Evolutionary conservation across 192 early-diverging fungal genomes (phyloP).

Genomic region (Piromyces sp.): DNA sequence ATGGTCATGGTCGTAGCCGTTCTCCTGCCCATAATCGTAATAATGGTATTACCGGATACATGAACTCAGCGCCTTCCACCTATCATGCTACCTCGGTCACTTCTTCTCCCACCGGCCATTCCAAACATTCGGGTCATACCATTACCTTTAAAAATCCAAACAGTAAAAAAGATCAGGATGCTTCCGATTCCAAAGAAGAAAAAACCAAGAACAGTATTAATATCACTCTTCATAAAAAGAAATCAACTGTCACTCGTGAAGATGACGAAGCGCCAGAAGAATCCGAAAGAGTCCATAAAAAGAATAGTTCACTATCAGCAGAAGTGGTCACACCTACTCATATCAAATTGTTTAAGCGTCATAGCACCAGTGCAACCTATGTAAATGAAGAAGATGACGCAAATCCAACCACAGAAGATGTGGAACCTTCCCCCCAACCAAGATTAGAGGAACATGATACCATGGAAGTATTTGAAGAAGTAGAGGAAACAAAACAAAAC

Average conservation of each 20-base stretch:
- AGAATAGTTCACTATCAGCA: not conserved
- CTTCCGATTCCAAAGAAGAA: no score
- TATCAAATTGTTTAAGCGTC: not conserved
- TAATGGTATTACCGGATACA: not conserved
- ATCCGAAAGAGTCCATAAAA: not conserved
- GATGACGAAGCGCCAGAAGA: not conserved
- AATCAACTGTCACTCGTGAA: not conserved
- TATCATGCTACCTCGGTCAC: not conserved
- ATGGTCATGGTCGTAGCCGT: not conserved
- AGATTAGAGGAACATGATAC: not conserved
- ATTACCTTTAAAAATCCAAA: not conserved
- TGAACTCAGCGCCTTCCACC: not conserved
- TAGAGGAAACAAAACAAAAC: not conserved
- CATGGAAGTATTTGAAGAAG: not conserved
- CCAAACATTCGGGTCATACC: not conserved
- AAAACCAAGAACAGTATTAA: not conserved
- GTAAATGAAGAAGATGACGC: not conserved
- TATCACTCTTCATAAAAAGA: not conserved
- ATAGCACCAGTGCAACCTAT: not conserved
- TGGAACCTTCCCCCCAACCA: no score
- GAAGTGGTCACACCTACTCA: not conserved
- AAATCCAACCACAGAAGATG: no score
- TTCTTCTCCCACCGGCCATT: not conserved
- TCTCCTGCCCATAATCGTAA: not conserved
- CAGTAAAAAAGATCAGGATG: not conserved